Evolutionary conservation across 176 grass and related monocot genomes (phyloP).

Genomic region (Dactylis glomerata): DNA sequence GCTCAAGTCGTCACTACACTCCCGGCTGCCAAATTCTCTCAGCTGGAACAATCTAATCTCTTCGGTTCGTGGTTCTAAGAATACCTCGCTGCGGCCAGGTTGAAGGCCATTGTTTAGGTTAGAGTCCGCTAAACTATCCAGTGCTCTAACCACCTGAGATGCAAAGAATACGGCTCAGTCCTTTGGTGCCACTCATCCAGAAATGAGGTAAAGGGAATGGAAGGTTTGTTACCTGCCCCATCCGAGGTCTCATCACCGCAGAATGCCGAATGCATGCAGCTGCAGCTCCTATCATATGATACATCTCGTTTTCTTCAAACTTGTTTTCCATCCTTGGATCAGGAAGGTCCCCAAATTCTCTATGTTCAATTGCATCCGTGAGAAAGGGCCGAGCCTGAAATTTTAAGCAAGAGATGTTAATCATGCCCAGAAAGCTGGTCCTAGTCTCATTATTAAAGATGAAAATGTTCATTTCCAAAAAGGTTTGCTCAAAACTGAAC

Average conservation of each 20-base stretch:
- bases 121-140: constrained; percentile 85
- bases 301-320: constrained; percentile 70
- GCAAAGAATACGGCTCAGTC: constrained; percentile 8
- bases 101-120: constrained; percentile 89
- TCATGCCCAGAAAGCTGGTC: neutral
- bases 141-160: constrained; percentile 88
- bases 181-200: neutral
- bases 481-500: neutral
- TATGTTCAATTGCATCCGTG: constrained; percentile 60
- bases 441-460: neutral
- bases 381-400: constrained; percentile 79
- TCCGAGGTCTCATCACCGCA: constrained; percentile 77
- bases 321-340: constrained; percentile 77
- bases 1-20: constrained; percentile 72
- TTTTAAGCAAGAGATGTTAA: constrained; percentile 25
- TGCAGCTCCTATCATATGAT: constrained; percentile 84
- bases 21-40: constrained; percentile 69
- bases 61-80: constrained; percentile 75
- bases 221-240: constrained; percentile 76
- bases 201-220: neutral
- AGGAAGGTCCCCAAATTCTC: constrained; percentile 62
- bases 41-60: constrained; percentile 94
- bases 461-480: neutral
- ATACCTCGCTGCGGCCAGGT: constrained; percentile 80
- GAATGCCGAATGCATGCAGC: constrained; percentile 93